Base-by-base conservation (phyloP, 257 asterid genomes). In the Euphrasia confusa region DNA sequence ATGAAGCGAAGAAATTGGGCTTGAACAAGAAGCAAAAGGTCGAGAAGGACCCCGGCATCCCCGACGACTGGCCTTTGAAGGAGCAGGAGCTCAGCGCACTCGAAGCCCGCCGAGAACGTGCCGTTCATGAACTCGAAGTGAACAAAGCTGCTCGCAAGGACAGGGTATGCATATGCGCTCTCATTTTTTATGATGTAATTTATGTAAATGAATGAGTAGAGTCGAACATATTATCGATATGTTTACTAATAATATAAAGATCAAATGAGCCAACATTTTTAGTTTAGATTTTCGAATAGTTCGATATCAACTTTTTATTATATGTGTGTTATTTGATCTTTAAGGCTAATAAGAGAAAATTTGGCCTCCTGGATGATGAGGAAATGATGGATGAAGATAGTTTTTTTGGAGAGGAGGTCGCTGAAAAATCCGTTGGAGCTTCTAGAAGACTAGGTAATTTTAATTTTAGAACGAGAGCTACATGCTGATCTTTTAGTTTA, bases 51-150 rank as follows among this genome's bases (percentile, higher is more conserved):
- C 96, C 94, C 0, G 99, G 96, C 0, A 86, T 92, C 42, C 97
- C 99, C 40, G 89, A 84, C 74, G 99, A 92, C 27, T 86, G 90
- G 95, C 97, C 99, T 5, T 87, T 89, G 62, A 92, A 84, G 88
- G 96, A 92, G 39, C 81, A 89, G 78, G 97, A 89, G 76, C 96
- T 89, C 69, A 83, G 82, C 72, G 95, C 95, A n/a, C 95, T 89
- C 18, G 94, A 89, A 71, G 81, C 37, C 33, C 89, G 96, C 48
- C 95, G 97, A 14, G 79, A 86, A 55, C 86, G 89, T 4, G 91
- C 81, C 2, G 58, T 81, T 4, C 86, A 89, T 37, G 97, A 86
- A 61, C 67, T 84, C 64, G 95, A 89, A 74, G 95, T 74, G 61
- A 89, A 86, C 83, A 84, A 89, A 83, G 94, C 87, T 14, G 97